These are phyloP conservation scores for Pueraria montana DNA, from an alignment of 306 rosid genomes.

Conservation along the genomic window DNA sequence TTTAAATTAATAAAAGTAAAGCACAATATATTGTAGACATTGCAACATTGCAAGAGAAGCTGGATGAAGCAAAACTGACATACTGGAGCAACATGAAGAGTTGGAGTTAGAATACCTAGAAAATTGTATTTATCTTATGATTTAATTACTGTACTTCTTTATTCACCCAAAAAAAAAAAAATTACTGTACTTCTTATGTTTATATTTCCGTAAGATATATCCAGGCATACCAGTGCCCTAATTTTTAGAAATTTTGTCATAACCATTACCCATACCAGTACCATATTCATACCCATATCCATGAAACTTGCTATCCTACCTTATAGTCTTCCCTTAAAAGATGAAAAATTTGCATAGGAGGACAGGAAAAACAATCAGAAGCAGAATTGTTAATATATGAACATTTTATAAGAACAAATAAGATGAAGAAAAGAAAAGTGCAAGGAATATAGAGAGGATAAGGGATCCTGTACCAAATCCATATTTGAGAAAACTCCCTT, in stretches of 20 bases:
- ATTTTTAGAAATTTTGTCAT: not conserved
- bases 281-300: not conserved
- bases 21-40: constrained; percentile 23
- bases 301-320: not conserved
- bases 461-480: constrained; percentile 16
- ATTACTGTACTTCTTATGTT: not conserved
- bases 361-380: not conserved
- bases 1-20: constrained; percentile 10
- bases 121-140: not conserved
- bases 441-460: not conserved
- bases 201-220: not conserved
- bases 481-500: not conserved
- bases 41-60: not conserved
- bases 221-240: not conserved
- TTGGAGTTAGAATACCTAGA: not conserved
- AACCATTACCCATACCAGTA: not conserved
- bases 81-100: not conserved
- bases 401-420: not conserved
- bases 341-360: not conserved
- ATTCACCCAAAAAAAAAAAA: too few species aligned
- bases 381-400: not conserved
- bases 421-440: not conserved
- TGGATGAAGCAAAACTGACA: not conserved
- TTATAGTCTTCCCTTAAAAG: not conserved
- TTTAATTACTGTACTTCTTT: not conserved